Base-by-base conservation (phyloP, 2,329 filamentous ascomycete species). In the Colletotrichum coccodes region DNA sequence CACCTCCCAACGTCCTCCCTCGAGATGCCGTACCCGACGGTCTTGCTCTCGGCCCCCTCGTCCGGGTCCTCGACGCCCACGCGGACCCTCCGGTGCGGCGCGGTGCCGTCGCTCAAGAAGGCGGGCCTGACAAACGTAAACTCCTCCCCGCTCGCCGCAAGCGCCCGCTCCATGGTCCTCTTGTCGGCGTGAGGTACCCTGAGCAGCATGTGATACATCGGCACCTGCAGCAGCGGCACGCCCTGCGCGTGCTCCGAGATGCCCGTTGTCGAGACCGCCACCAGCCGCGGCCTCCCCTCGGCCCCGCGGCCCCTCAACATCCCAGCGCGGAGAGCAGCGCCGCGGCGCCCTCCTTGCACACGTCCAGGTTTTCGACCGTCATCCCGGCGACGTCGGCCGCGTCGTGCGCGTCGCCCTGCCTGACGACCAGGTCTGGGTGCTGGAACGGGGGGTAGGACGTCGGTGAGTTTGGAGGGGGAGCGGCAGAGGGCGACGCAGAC, bases 1-100 rank as follows among this genome's bases (percentile, higher is more conserved):
- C 85, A 87, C 63, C 73, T 76, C 0, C 85, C 85, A 3, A 82
- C 79, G 67, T 87, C 85, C 67, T 83, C 82, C 40, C 84, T 74
- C 8, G 79, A 81, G 53, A 87, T 85, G 1, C 77, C 79, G 62
- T 86, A 87, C 5, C 86, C 86, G 4, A 85, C 73, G 3, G 76
- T 82, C 40, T 73, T 69, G 0, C 74, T 78, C 72, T 83, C 79
- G 11, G 67, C 70, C 6, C 75, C 76, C 0, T 50, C 71, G 50
- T 74, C 74, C 1, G 76, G 75, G 46, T 84, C 80, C 69, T 84
- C 83, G 2, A 84, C 59, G 0, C 82, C 83, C 0, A 78, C 80
- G 1, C 82, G 74, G 36, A 85, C 73, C 38, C 60, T 50, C 12
- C 70, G 70, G 1, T 74, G 60, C 1, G 72, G 72, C 70, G 56